phyloP scores from a whole-genome alignment of 495 filamentous ascomycete species.

The Annulohypoxylon moriforme region DNA sequence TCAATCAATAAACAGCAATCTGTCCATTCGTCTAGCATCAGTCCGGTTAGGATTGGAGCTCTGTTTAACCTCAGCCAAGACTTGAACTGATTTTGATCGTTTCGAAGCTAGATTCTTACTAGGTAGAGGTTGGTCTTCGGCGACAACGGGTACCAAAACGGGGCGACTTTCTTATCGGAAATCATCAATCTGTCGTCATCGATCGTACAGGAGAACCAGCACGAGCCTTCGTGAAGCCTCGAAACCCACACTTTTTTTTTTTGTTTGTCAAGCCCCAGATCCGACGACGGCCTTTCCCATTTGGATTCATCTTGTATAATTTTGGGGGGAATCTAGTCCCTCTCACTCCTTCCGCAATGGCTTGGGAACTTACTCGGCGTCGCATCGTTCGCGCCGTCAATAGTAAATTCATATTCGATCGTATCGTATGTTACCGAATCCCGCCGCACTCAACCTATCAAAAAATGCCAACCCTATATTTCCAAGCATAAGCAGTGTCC shows the following conservation, averaged over 20 bases:
- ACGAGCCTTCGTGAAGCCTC: conserved; percentile 36
- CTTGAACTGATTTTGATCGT: conserved; percentile 9
- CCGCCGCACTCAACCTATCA: conserved; percentile 1
- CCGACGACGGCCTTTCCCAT: conserved; percentile 23
- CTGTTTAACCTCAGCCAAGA: neutral
- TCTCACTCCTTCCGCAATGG: conserved; percentile 53
- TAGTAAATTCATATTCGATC: conserved; percentile 81
- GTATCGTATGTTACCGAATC: conserved; percentile 69
- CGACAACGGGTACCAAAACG: conserved; percentile 25
- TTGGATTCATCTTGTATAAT: conserved; percentile 12
- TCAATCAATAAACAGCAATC: conserved; percentile 7
- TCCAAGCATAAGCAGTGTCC: conserved; percentile 34
- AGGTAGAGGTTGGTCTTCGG: conserved; percentile 18
- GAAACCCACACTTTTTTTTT: conserved; percentile 29
- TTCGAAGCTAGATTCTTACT: conserved; percentile 11
- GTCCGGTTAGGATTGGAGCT: neutral
- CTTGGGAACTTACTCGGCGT: conserved; percentile 68
- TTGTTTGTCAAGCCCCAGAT: conserved; percentile 24
- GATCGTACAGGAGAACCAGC: conserved; percentile 28
- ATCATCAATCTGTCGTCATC: conserved; percentile 46
- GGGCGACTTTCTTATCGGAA: conserved; percentile 35
- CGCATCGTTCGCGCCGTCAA: conserved; percentile 76
- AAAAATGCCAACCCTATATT: conserved; percentile 29
- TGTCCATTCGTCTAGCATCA: neutral
- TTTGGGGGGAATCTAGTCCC: conserved; percentile 1